phyloP scores from a whole-genome alignment of 768 basidiomycete genomes.

The Tricholoma terreum region DNA sequence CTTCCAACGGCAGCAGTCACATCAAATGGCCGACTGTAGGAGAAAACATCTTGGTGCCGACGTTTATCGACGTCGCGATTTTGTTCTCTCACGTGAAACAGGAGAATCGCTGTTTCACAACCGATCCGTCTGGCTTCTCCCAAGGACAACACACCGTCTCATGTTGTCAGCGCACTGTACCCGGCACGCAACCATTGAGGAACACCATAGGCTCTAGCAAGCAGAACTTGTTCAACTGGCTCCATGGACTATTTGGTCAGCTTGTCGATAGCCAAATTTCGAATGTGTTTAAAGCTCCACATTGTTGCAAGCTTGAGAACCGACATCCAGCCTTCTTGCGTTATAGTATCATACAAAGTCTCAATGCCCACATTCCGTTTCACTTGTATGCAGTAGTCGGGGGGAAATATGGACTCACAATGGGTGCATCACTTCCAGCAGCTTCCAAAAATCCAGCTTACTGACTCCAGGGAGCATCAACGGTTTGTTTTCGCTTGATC shows the following conservation, averaged over 20 bases:
- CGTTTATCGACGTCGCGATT: too few species aligned
- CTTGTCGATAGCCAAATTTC: conserved; percentile 24
- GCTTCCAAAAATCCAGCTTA: conserved; percentile 19
- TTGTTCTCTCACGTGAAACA: conserved; percentile 19
- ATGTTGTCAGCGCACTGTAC: conserved; percentile 19
- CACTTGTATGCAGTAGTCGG: background rate
- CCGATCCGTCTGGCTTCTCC: conserved; percentile 27
- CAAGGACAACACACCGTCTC: conserved; percentile 20
- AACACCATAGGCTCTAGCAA: conserved; percentile 33
- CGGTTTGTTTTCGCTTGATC: conserved; percentile 20
- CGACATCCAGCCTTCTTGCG: conserved; percentile 32
- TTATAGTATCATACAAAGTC: background rate
- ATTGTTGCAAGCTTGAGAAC: conserved; percentile 37
- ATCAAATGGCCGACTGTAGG: too few species aligned
- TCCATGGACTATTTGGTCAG: conserved; percentile 17
- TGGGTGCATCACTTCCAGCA: conserved; percentile 26
- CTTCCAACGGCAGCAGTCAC: too few species aligned
- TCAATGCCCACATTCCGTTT: background rate
- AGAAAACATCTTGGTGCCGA: too few species aligned
- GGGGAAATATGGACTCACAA: conserved; percentile 12
- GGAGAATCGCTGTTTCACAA: conserved; percentile 13
- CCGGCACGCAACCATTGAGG: conserved; percentile 31
- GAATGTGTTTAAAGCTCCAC: conserved; percentile 33
- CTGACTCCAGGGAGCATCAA: conserved; percentile 21
- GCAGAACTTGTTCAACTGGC: conserved; percentile 25